These are phyloP conservation scores for Daldinia sp. DNA, from an alignment of 2,329 filamentous ascomycete species.

Conservation along the genomic window DNA sequence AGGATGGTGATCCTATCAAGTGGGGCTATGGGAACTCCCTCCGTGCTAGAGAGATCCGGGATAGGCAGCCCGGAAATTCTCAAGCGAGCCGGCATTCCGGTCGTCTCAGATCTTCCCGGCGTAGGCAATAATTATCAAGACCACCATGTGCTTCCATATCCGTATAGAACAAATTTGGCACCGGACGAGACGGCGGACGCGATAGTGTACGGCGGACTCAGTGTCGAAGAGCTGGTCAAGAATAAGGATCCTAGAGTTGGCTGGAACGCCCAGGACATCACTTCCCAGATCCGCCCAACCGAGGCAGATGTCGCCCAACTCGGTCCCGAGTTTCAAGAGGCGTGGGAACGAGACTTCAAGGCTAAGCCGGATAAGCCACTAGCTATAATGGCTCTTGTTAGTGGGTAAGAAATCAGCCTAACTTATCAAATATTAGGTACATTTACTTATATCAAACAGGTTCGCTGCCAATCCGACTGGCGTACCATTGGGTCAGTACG, in stretches of 20 bases:
- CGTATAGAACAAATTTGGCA: constrained; percentile 54
- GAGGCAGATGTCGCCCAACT: constrained; percentile 39
- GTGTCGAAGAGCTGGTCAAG: background rate
- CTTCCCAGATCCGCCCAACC: constrained; percentile 41
- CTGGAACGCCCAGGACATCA: constrained; percentile 43
- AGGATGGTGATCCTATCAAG: constrained; percentile 60
- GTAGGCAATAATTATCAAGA: constrained; percentile 63
- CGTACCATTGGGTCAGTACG: constrained; percentile 60
- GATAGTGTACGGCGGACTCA: background rate
- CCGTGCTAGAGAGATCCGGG: constrained; percentile 65
- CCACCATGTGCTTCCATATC: constrained; percentile 61
- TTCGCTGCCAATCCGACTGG: constrained; percentile 58
- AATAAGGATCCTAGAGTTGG: constrained; percentile 33
- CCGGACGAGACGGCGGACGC: constrained; percentile 10
- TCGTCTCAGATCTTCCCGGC: constrained; percentile 58
- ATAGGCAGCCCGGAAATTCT: constrained; percentile 59
- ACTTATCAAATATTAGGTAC: background rate
- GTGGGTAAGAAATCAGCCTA: background rate
- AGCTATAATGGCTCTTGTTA: constrained; percentile 1
- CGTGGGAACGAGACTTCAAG: constrained; percentile 43
- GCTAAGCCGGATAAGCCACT: constrained; percentile 7
- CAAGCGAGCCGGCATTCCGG: constrained; percentile 49
- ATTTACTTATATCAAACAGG: constrained; percentile 31
- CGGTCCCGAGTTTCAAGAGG: constrained; percentile 42
- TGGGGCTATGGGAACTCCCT: constrained; percentile 58